Evolutionary conservation across 2,329 filamentous ascomycete genomes (phyloP), one percentile per base, ranked within the genome.

Genomic region (Paramyrothecium sp.): DNA sequence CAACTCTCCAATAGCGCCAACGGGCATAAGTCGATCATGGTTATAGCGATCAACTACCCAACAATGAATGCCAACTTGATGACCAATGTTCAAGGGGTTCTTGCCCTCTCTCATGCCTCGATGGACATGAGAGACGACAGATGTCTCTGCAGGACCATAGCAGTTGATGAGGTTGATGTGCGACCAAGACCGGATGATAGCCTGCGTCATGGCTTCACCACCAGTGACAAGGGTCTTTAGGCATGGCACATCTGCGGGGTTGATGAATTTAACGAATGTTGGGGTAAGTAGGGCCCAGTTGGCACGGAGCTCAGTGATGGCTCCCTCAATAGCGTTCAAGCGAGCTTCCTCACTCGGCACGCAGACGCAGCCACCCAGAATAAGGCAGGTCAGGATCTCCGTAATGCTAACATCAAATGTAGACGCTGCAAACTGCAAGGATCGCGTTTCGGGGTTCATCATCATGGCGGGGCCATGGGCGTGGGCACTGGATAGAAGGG

Each of bases 331-430:
- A 19, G 73, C 64, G 16, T 76, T 75, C 26, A 76, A 63, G 0
- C 76, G 69, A 23, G 71, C 69, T 2, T 73, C 65, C 23, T 79
- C 75, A 1, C 71, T 74, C 1, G 75, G 73, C 17, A 73, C 61
- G 26, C 70, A 71, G 3, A 73, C 61, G 49, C 70, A 72, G 0
- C 65, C 70, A 16, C 71, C 71, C 12, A 61, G 50, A 3, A 62
- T 54, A n/a, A 67, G 8, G 1, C 58, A 58, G 0, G 56, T 61
- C 3, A 67, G 16, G 30, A 65, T 65, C 22, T 67, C 65, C 1
- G 59, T 58, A 7, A 72, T 67, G 55, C 62, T 64, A 3, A 65
- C 67, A 41, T 73, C 72, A 44, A 73, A 74, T 0, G 64, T 66
- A 20, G 66, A 67, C 0, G 72, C 61, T 2, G 71, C 66, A 30